Base-by-base conservation (phyloP, 371 early-diverging fungal species). In the Rhizopus arrhizus region DNA sequence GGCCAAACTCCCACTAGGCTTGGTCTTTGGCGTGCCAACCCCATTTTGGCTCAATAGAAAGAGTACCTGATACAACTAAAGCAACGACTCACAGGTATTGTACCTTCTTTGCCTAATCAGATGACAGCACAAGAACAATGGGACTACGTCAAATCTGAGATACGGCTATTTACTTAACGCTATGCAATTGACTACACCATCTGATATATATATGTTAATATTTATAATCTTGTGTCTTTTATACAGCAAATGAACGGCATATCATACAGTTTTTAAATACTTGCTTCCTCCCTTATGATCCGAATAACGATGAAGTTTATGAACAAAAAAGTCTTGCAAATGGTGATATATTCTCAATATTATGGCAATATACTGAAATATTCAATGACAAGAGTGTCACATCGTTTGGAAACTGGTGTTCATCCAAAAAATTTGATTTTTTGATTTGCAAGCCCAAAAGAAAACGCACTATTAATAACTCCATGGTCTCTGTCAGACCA, bases 321-420 rank as follows among this genome's bases (percentile, higher is more conserved):
- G 46, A 46, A 13, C 55, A 31, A 5, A 55, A 55, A 13, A n/a
- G 10, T 55, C 16, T 41, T 55, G 41, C 22, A 5, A 55, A 55
- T 55, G 55, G 55, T 41, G 55, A 55, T 29, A 42, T 55, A 32
- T 55, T 55, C 15, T 55, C 42, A 41, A 41, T 31, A 32, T 55
- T 41, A n/a, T 38, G 42, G 55, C 12, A 55, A 5, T 31, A 56
- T 46, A 56, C 47, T 45, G 56, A 56, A 56, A 56, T 56, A 56
- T 56, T 56, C 56, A 56, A 56, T 46, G 47, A 56, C 15, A 56
- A 15, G 56, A 56, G 15, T 56, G 56, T 56, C 56, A 56, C 46
- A 33, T 56, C 47, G 29, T 56, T 56, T 46, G 45, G 56, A 56
- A 56, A 56, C 47, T 56, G 56, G 46, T 56, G 56, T 34, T 56